phyloP scores from a whole-genome alignment of 1,139 yeast genomes.

The Saccharomyces pastorianus region DNA sequence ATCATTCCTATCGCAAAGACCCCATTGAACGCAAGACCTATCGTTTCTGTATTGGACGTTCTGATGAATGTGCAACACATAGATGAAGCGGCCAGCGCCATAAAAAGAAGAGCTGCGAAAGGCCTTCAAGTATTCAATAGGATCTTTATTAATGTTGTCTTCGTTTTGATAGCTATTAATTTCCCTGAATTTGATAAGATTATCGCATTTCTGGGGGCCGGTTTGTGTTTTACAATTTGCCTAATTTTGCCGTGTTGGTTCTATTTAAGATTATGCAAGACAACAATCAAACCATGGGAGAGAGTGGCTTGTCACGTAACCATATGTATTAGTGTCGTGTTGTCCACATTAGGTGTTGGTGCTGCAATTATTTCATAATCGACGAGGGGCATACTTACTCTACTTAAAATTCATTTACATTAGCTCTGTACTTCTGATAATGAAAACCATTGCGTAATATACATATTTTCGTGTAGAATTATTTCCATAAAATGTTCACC shows the following conservation, averaged over 20 bases:
- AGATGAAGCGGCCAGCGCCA: slow-evolving; percentile 16
- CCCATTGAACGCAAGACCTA: slow-evolving; percentile 82
- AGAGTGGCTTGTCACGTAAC: slow-evolving; percentile 39
- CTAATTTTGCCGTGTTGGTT: slow-evolving; percentile 68
- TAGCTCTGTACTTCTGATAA: neutral
- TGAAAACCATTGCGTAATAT: neutral
- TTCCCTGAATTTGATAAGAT: slow-evolving; percentile 76
- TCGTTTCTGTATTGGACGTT: slow-evolving; percentile 59
- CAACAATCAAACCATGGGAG: slow-evolving; percentile 36
- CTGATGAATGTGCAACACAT: slow-evolving; percentile 33
- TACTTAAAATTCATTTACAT: neutral
- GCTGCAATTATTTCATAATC: slow-evolving; percentile 36
- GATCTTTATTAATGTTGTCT: slow-evolving; percentile 35
- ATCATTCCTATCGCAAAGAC: slow-evolving; percentile 80
- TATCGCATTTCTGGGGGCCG: slow-evolving; percentile 76
- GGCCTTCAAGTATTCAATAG: slow-evolving; percentile 27
- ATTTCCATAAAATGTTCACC: neutral
- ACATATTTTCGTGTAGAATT: neutral
- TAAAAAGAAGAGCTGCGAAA: slow-evolving; percentile 11
- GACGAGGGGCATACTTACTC: neutral
- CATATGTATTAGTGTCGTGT: slow-evolving; percentile 38
- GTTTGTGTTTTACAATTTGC: slow-evolving; percentile 75
- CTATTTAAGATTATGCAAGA: slow-evolving; percentile 51
- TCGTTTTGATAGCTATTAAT: slow-evolving; percentile 47
- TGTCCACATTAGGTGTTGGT: slow-evolving; percentile 46